These are phyloP conservation scores for Suillus subaureus DNA, from an alignment of 768 basidiomycete species.

Conservation along the genomic window DNA sequence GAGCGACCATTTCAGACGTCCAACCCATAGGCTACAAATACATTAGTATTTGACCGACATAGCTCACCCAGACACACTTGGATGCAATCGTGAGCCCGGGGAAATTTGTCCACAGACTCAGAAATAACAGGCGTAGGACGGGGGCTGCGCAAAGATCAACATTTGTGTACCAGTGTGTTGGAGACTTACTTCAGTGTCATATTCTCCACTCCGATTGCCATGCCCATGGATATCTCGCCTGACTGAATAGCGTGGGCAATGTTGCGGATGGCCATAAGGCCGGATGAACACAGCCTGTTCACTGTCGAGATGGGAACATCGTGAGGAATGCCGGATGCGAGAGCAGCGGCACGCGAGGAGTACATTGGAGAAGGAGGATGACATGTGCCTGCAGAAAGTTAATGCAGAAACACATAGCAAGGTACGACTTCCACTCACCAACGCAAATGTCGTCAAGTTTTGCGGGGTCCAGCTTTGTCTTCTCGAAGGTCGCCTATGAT, in stretches of 20 bases:
- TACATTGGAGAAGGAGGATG: constrained; percentile 83
- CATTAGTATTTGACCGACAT: not conserved
- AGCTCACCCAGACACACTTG: constrained; percentile 44
- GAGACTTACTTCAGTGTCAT: constrained; percentile 73
- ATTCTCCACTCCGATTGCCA: constrained; percentile 83
- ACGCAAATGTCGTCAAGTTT: constrained; percentile 85
- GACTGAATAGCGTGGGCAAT: constrained; percentile 86
- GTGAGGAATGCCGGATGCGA: constrained; percentile 87
- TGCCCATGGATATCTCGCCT: constrained; percentile 83
- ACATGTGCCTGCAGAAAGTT: constrained; percentile 61
- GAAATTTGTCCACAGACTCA: constrained; percentile 55
- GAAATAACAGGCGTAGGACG: constrained; percentile 73
- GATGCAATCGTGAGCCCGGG: constrained; percentile 75
- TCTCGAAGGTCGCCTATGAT: constrained; percentile 62
- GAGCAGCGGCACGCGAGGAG: constrained; percentile 82
- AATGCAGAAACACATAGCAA: constrained; percentile 3
- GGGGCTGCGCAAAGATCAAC: constrained; percentile 45
- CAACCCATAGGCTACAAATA: constrained; percentile 83
- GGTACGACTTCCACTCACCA: constrained; percentile 44
- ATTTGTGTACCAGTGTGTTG: constrained; percentile 6
- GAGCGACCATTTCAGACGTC: constrained; percentile 92
- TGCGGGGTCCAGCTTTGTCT: constrained; percentile 66
- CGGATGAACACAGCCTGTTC: constrained; percentile 93
- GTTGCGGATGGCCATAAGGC: constrained; percentile 89
- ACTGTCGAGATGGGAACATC: constrained; percentile 87